Evolutionary conservation across 345 rosid species (phyloP), one percentile per base, ranked within the genome.

Genomic region (Salix brachista): DNA sequence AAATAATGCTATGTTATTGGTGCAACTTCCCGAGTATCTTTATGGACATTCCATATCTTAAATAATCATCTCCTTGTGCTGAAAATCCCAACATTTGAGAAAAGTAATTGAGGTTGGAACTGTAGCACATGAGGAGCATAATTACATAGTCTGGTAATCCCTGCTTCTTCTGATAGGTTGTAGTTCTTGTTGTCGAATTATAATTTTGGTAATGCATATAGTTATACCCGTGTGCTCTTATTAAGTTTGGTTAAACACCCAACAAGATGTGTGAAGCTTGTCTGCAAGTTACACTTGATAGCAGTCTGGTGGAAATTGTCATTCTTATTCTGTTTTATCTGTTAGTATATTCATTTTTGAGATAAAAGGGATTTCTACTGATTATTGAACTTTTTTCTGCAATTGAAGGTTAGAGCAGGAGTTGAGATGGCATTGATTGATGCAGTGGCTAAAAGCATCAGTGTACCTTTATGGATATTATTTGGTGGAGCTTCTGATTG

Each of bases 391-490:
- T 80, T 65, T 77, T 3, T 78, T 65, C 74, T 67, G 69, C 80
- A 70, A 75, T 73, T 86, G 70, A 79, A 95, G 99, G 96, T 91
- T 68, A 87, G 97, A 82, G 97, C 92, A 0, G 99, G 96, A 65
- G 77, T 93, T 44, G 99, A 95, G 90, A 93, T 93, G 97, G 97
- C 99, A 23, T 75, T 93, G 86, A 88, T 93, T 74, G 98, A 91
- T 88, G 96, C 98, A 68, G 92, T 80, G 70, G 94, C 97, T 78
- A 90, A 86, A 65, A 90, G 94, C 83, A 80, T 90, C 62, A 83
- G 86, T 64, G 64, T 83, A 67, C 97, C 97, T 17, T 70, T 93
- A 80, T 93, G 97, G 97, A 87, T 88, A 80, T 89, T 93, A 65
- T 95, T 93, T 56, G 99, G 99, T 76, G 99, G 97, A 68, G 88